Conservation (phyloP, 2,329 filamentous ascomycete genomes). For the Alternaria arbusti region DNA sequence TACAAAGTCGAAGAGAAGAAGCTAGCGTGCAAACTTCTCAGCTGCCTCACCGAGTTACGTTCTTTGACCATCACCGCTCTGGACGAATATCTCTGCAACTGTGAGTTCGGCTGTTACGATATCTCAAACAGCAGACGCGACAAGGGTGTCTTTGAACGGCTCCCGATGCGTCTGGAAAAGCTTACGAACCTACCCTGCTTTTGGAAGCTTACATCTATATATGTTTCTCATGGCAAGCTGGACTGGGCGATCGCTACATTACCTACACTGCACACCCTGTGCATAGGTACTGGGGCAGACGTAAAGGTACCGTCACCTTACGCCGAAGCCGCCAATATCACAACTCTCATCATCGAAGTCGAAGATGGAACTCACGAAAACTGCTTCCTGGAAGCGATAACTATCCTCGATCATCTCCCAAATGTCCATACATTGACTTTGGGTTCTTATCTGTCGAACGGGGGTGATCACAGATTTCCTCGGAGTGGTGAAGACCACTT, state of each 20-base stretch:
- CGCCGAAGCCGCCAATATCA: background rate
- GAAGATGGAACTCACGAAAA: rapidly evolving
- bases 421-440: background rate
- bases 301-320: background rate
- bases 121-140: too few species aligned
- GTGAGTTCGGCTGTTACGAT: too few species aligned
- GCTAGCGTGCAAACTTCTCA: background rate
- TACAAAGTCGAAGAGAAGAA: background rate
- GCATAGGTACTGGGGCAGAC: background rate
- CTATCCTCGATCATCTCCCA: background rate
- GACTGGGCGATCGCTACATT: background rate
- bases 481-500: rapidly evolving
- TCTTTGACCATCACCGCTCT: background rate
- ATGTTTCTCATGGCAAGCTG: background rate
- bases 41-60: background rate
- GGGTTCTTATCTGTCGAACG: background rate
- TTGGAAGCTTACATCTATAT: background rate
- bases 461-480: background rate
- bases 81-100: background rate
- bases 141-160: background rate
- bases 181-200: background rate
- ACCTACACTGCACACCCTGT: background rate
- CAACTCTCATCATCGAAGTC: background rate
- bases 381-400: background rate
- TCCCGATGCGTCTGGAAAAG: background rate